These are phyloP conservation scores for Pseudocercospora pini-densiflorae DNA, from an alignment of 2,329 filamentous ascomycete genomes.

Conservation along the genomic window DNA sequence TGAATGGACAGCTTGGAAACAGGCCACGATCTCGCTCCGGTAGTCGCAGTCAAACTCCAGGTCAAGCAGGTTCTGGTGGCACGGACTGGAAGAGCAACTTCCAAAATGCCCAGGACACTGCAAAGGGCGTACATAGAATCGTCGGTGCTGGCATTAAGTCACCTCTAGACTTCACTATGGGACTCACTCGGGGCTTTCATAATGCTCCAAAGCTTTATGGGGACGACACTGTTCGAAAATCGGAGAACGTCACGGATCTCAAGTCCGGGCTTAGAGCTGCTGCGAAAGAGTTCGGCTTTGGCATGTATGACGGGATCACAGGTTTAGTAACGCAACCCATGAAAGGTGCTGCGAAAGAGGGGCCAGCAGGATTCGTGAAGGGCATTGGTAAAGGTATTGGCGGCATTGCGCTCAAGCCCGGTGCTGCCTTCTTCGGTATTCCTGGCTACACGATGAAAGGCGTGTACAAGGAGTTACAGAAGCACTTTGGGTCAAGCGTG, in stretches of 20 bases:
- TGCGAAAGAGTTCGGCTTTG: constrained; percentile 68
- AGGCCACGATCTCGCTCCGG: constrained; percentile 29
- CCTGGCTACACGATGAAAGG: constrained; percentile 80
- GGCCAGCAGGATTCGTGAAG: constrained; percentile 69
- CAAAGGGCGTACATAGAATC: constrained; percentile 43
- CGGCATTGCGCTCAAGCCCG: constrained; percentile 74
- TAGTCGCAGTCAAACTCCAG: constrained; percentile 26
- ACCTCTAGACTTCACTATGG: constrained; percentile 84
- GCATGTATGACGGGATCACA: constrained; percentile 75
- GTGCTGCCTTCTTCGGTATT: constrained; percentile 60
- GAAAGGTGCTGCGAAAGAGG: constrained; percentile 66
- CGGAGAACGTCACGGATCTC: constrained; percentile 78
- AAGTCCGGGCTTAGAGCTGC: constrained; percentile 77
- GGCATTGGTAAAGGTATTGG: constrained; percentile 80
- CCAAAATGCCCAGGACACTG: constrained; percentile 38
- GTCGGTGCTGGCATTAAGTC: constrained; percentile 61
- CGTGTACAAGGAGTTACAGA: constrained; percentile 73
- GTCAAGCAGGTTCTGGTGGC: constrained; percentile 18
- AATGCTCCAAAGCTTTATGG: constrained; percentile 86
- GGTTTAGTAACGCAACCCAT: constrained; percentile 76
- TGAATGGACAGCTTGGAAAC: constrained; percentile 28
- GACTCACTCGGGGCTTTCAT: constrained; percentile 82
- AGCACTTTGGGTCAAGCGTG: constrained; percentile 69
- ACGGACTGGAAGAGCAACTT: constrained; percentile 27
- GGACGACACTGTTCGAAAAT: constrained; percentile 78